Conservation (phyloP, 73 alveolate genomes). For the Effrenium voratum region DNA sequence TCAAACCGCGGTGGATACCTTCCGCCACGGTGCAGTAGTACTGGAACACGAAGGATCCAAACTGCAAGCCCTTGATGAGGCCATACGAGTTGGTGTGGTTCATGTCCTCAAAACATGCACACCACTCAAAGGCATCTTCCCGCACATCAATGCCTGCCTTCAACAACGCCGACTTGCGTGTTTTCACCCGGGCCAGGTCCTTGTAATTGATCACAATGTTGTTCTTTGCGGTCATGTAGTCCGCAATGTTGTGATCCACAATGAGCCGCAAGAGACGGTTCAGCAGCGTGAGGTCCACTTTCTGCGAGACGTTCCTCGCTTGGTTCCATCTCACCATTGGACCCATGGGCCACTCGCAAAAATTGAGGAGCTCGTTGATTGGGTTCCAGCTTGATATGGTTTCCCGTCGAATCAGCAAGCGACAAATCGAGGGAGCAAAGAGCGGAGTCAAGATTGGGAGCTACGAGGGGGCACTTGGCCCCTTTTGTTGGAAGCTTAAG, state of each 20-base stretch:
- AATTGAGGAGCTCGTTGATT: too few species aligned
- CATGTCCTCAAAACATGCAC: constrained; percentile 97
- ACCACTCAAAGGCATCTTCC: background rate
- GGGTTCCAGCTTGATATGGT: too few species aligned
- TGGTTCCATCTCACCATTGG: background rate
- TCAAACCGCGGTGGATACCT: background rate
- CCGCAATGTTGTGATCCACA: constrained; percentile 99
- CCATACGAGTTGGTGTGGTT: constrained; percentile 99
- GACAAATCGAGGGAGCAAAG: too few species aligned
- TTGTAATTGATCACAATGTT: constrained; percentile 99
- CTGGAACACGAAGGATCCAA: constrained; percentile 99
- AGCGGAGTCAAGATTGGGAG: too few species aligned
- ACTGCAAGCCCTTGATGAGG: constrained; percentile 99
- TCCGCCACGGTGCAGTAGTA: constrained; percentile 93
- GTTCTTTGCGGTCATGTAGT: constrained; percentile 99
- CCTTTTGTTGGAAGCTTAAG: too few species aligned
- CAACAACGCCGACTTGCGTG: background rate
- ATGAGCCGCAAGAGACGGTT: constrained; percentile 99
- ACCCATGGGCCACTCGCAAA: constrained; percentile 94
- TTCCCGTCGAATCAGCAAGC: too few species aligned
- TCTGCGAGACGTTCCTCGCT: constrained; percentile 76
- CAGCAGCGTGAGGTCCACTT: constrained; percentile 98
- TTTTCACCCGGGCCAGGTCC: background rate
- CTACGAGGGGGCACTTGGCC: too few species aligned
- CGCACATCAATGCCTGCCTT: background rate